These are phyloP conservation scores for Solanum chaucha DNA, from an alignment of 257 asterid genomes.

Conservation along the genomic window DNA sequence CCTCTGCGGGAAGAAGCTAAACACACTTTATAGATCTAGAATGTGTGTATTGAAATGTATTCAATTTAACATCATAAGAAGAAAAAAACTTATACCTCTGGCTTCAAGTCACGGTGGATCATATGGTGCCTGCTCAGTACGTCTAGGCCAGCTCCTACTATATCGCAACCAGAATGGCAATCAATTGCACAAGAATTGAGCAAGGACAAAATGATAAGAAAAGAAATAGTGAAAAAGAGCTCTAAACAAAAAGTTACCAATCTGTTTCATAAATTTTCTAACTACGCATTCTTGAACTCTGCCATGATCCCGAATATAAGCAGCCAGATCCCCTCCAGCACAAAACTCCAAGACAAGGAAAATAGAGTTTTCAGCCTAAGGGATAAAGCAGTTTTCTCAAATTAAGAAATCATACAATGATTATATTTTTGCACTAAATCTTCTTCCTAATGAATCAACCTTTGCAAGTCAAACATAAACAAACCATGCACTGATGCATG, in stretches of 20 bases:
- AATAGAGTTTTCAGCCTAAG: slow-evolving; percentile 27
- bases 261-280: slow-evolving; percentile 37
- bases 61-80: background rate
- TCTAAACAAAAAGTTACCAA: slow-evolving; percentile 17
- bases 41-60: background rate
- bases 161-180: background rate
- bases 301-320: slow-evolving; percentile 31
- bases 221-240: background rate
- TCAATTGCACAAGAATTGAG: background rate
- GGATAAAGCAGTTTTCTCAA: background rate
- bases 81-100: slow-evolving; percentile 23
- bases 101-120: slow-evolving; percentile 47
- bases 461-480: background rate
- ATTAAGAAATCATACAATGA: background rate
- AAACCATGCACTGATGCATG: background rate
- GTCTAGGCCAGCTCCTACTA: slow-evolving; percentile 34
- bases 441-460: background rate
- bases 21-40: background rate
- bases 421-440: background rate
- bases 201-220: background rate
- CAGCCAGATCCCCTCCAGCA: slow-evolving; percentile 40
- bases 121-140: slow-evolving; percentile 25
- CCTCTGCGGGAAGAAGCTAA: background rate
- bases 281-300: slow-evolving; percentile 32
- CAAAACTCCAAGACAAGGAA: slow-evolving; percentile 46